These are phyloP conservation scores for Leccinum subrobustum DNA, from an alignment of 1,284 basidiomycete species.

Conservation along the genomic window DNA sequence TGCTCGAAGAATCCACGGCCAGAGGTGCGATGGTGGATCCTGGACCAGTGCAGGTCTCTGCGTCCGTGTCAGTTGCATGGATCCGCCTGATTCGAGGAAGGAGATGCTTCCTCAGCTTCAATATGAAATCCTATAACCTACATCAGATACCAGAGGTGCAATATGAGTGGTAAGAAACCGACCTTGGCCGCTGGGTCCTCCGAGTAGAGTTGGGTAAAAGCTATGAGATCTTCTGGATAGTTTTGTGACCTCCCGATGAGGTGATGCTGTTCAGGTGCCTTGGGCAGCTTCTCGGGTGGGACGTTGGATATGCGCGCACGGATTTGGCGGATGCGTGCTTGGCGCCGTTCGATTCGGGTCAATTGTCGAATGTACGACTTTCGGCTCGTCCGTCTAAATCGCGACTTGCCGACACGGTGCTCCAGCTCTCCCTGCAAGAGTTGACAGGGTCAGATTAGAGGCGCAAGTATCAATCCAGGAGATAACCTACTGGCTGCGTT, in stretches of 20 bases:
- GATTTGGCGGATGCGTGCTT: not conserved
- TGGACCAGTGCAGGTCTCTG: not conserved
- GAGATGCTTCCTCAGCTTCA: not conserved
- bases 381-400: not conserved
- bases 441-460: not conserved
- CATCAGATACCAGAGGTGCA: not conserved
- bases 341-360: not conserved
- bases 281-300: not conserved
- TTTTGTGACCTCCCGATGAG: not conserved
- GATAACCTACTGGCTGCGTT: not conserved
- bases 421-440: not conserved
- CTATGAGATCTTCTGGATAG: not conserved
- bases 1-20: not conserved
- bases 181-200: not conserved
- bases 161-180: not conserved
- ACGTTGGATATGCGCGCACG: not conserved
- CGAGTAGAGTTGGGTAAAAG: not conserved
- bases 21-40: not conserved
- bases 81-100: not conserved
- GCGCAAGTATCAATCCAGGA: not conserved
- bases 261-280: not conserved
- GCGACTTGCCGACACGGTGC: not conserved
- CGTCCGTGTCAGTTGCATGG: not conserved
- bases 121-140: not conserved
- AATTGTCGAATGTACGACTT: not conserved